A percentile compares a stretch with the other conserved stretches of the same genome.
phyloP scores from a whole-genome alignment of 768 basidiomycete genomes.

The Macrolepiota albuminosa region DNA sequence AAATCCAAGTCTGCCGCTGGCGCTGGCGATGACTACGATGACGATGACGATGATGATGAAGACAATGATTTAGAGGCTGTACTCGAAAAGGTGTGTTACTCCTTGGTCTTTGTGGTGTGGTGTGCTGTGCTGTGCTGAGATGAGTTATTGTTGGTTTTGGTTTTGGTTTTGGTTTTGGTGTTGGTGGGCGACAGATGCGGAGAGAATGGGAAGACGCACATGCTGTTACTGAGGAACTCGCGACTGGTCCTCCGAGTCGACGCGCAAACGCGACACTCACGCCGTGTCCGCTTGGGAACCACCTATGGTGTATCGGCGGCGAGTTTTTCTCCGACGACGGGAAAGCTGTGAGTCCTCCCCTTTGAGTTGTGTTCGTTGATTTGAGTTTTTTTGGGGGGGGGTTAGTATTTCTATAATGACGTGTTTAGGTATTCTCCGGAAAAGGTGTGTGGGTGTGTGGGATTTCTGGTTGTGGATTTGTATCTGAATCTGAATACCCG shows the following conservation, averaged over 20 bases:
- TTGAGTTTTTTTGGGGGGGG: too few relatives aligned
- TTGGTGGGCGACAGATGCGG: neutral
- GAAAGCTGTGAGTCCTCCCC: neutral
- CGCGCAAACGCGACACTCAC: neutral
- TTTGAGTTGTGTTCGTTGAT: too few relatives aligned
- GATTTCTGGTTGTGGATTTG: too few relatives aligned
- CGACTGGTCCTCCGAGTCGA: neutral
- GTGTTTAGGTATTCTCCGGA: slow-evolving; percentile 84
- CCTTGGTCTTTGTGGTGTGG: neutral
- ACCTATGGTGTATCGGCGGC: neutral
- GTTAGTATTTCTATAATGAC: slow-evolving; percentile 82
- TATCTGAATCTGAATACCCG: too few relatives aligned
- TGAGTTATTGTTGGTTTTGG: too few relatives aligned
- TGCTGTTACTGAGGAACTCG: neutral
- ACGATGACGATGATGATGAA: neutral
- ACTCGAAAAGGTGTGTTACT: neutral
- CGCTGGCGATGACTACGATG: too few relatives aligned
- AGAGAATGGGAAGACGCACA: neutral
- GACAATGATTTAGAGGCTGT: neutral
- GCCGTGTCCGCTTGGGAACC: neutral
- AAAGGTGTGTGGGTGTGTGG: slow-evolving; percentile 48
- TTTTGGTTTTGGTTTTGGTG: too few relatives aligned
- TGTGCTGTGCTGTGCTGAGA: too few relatives aligned
- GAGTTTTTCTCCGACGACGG: neutral
- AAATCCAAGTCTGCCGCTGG: too few relatives aligned